Percentiles rank a stretch among this genome's conserved stretches.
Evolutionary conservation across 2,329 filamentous ascomycete genomes (phyloP).

Genomic region (Venturia nashicola): DNA sequence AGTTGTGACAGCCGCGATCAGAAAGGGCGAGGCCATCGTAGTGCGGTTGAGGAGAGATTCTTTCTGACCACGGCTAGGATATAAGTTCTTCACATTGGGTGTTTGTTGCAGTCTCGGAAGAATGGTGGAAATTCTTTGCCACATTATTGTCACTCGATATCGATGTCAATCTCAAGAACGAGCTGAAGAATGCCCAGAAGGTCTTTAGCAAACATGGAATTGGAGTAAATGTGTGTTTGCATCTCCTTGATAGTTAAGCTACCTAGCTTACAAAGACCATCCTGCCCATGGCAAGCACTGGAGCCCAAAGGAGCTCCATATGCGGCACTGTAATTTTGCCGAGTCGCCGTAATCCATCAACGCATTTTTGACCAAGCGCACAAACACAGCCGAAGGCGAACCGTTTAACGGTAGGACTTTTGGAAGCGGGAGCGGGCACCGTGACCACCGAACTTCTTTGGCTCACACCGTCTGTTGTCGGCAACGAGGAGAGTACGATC

Average conservation of each 20-base stretch:
- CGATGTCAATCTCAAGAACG: background rate
- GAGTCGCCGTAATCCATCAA: background rate
- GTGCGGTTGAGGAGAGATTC: too few species aligned
- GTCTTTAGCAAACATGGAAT: slow-evolving; percentile 4
- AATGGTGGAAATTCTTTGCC: too few species aligned
- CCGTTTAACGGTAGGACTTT: slow-evolving; percentile 92
- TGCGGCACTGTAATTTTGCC: background rate
- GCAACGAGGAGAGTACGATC: slow-evolving; percentile 96
- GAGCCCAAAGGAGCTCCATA: background rate
- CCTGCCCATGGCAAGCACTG: background rate
- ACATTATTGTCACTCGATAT: background rate
- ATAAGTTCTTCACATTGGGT: background rate
- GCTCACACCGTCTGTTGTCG: slow-evolving; percentile 98
- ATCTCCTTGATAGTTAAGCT: slow-evolving; percentile 1
- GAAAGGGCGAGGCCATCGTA: too few species aligned
- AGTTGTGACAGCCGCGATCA: too few species aligned
- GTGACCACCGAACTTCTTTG: slow-evolving; percentile 94
- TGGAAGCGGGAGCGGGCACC: slow-evolving; percentile 96
- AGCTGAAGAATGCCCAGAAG: background rate
- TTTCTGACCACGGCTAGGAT: too few species aligned
- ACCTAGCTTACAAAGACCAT: background rate
- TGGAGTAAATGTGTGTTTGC: background rate
- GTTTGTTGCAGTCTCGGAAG: background rate
- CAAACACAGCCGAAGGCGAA: slow-evolving; percentile 8
- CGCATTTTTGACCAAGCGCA: background rate